Evolutionary conservation across 2,329 filamentous ascomycete species (phyloP), one percentile per base, ranked within the genome.

Genomic region (Neodidymelliopsis sp.): DNA sequence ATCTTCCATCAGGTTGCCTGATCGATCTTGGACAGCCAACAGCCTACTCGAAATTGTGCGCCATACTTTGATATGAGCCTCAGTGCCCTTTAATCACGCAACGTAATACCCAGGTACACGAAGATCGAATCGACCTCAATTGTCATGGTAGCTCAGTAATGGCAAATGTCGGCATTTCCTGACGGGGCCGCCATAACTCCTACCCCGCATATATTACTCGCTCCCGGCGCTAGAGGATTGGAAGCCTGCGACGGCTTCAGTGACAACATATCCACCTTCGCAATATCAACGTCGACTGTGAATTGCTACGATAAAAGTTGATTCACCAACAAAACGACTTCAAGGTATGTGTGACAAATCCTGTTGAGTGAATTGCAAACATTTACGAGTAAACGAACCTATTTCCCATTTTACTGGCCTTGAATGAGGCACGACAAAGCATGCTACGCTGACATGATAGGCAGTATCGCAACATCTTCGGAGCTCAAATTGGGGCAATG

Each of bases 101-200:
- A 28, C n/a, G 15, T 15, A 9, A 9, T 20, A 6, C 24, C 13
- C 18, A 22, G 25, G 19, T 37, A 41, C 9, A n/a, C 13, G 12
- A n/a, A 31, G 8, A 22, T 30, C 20, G 54, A 64, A 44, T 59
- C 55, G 47, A 39, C 19, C n/a, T 44, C 31, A 41, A 43, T 31
- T 58, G 40, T 56, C 59, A 53, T 53, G 4, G 24, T 13, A 33
- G 37, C 18, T 38, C n/a, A n/a, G n/a, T 24, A 4, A 50, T 59
- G 62, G 60, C 53, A 59, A 62, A 59, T 49, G 40, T 59, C 60
- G 60, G 59, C 50, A 59, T 55, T 49, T 62, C 38, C 19, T 24
- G 9, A 18, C 11, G 19, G 35, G 23, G 38, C 39, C 34, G 40
- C 33, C 50, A 47, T 41, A 31, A 46, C 28, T 15, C 18, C 24